Base-by-base conservation (phyloP, 768 basidiomycete species). In the Podaxis sp. region DNA sequence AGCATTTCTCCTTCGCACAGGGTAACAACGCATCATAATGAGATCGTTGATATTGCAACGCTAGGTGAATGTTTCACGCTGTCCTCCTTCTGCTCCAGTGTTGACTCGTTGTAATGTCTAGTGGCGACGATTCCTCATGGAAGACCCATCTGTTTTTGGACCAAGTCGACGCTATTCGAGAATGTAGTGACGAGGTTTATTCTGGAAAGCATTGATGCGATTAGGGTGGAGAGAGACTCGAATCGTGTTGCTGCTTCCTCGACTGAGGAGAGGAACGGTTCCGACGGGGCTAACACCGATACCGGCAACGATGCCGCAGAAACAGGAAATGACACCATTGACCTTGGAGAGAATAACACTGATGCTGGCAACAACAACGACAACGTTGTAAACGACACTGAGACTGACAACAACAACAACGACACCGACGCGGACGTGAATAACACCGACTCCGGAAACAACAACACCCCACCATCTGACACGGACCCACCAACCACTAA, bases 131-230 rank as follows among this genome's bases (percentile, higher is more conserved):
- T 90, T 54, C 87, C 88, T 3, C 75, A 87, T 67, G 77, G 80
- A 39, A 80, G 86, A 28, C 79, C 76, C 46, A 72, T 92, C 38
- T 85, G 83, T 59, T 85, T 81, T 71, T 85, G 90, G 88, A 87
- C 88, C n/a, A 92, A 90, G 69, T 84, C 87, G 28, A 82, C 78
- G 0, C 76, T 92, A 68, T 92, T 92, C 74, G 76, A 75, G 26
- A 84, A 88, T 64, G 86, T 85, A 0, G 67, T 87, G 1, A 67
- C 78, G 1, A 77, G 81, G 0, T 76, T 77, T 1, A 72, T 91
- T 42, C 75, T 91, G 36, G 75, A 78, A 3, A 85, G 87, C 51
- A 84, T 86, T 0, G 89, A 87, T 4, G 88, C 88, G 64, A 89
- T 92, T 63, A 86, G 88, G n/a, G 88, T 92, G 19, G 78, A 84